Evolutionary conservation across 2,329 filamentous ascomycete species (phyloP).

Genomic region (Ceratocystis ficicola): DNA sequence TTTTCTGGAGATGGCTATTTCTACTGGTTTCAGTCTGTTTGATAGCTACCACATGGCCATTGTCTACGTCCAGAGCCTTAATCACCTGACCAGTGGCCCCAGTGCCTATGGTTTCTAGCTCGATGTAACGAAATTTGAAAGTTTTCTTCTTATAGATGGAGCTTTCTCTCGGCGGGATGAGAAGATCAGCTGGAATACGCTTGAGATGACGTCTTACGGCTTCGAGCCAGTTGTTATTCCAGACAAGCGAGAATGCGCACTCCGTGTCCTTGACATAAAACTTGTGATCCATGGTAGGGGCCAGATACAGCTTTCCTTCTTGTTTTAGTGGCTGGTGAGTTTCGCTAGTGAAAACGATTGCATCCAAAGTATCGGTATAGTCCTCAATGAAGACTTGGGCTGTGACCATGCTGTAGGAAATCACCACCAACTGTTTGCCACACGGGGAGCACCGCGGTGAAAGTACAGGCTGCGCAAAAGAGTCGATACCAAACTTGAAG

Average conservation of each 20-base stretch:
- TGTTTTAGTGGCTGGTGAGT: neutral
- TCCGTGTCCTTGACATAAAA: neutral
- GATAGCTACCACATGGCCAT: conserved; percentile 3
- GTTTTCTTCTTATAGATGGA: neutral
- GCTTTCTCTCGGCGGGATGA: neutral
- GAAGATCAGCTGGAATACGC: neutral
- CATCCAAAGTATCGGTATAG: too few species aligned
- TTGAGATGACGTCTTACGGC: neutral
- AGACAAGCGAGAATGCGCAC: neutral
- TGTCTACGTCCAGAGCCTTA: conserved; percentile 10
- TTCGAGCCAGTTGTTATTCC: neutral
- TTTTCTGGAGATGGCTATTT: neutral
- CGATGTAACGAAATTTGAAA: neutral
- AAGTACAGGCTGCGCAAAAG: too few species aligned
- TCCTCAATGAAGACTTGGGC: neutral
- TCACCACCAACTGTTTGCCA: neutral
- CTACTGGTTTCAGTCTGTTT: neutral
- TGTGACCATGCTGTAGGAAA: neutral
- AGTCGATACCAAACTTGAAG: too few species aligned
- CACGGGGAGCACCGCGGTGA: neutral
- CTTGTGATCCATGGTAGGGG: neutral
- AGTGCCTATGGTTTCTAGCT: neutral
- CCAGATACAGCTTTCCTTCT: neutral
- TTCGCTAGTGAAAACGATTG: neutral
- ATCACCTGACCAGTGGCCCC: neutral